Evolutionary conservation across 2,329 filamentous ascomycete genomes (phyloP).

Genomic region (Dactylonectria estremocensis): DNA sequence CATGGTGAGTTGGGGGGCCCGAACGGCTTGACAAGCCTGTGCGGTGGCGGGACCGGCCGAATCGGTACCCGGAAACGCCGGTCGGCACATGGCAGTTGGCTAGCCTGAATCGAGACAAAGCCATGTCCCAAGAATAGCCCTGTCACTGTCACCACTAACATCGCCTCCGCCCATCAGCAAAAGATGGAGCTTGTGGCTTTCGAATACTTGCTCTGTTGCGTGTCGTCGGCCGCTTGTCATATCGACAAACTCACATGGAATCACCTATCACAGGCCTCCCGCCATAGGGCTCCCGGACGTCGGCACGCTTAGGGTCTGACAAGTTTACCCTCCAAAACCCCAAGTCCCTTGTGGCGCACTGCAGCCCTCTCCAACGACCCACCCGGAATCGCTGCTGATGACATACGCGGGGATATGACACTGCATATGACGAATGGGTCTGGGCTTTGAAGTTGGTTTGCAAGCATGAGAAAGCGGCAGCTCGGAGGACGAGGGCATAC

Average conservation of each 20-base stretch:
- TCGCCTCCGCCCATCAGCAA: conserved; percentile 36
- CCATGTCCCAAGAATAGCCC: conserved; percentile 46
- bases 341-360: conserved; percentile 22
- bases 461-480: conserved; percentile 30
- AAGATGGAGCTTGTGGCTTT: conserved; percentile 29
- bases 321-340: conserved; percentile 26
- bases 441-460: conserved; percentile 33
- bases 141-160: conserved; percentile 34
- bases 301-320: conserved; percentile 11
- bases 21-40: conserved; percentile 32
- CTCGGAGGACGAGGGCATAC: conserved; percentile 36
- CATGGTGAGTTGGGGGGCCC: conserved; percentile 33
- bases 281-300: conserved; percentile 13
- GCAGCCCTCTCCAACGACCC: conserved; percentile 24
- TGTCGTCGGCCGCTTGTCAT: conserved; percentile 16
- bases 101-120: conserved; percentile 34
- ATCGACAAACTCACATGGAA: conserved; percentile 5
- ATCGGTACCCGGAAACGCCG: conserved; percentile 40
- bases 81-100: conserved; percentile 42
- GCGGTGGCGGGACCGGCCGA: conserved; percentile 37
- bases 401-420: conserved; percentile 37
- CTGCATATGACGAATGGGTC: conserved; percentile 38
- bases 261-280: not conserved
- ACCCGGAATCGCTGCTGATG: conserved; percentile 25
- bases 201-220: conserved; percentile 36